Evolutionary conservation across 768 basidiomycete species (phyloP), one percentile per base, ranked within the genome.

Genomic region (Rickenella mellea): DNA sequence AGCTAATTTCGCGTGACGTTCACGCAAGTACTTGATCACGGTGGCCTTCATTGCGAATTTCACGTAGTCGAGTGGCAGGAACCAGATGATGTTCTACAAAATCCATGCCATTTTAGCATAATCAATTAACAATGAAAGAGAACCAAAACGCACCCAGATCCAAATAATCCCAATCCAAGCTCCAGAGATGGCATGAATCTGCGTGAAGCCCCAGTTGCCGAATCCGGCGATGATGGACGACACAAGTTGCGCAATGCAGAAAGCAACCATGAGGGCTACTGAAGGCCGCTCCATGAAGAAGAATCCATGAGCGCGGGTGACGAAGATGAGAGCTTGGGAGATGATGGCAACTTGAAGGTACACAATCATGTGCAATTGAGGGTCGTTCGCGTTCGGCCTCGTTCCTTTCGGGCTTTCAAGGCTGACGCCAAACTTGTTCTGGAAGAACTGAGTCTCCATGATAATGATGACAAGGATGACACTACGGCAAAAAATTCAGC

Each of bases 261-360:
- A 98, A 11, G 94, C 94, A 48, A 65, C 65, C 67, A 98, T 70
- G 43, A 98, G 79, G 24, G 94, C 94, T 25, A 70, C 66, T 26
- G 94, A 96, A 5, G 90, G 90, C 41, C 89, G 81, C 62, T 94
- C 90, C 86, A 89, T 88, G 73, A 91, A 94, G 85, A 91, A 93
- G 77, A 88, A 92, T 8, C 83, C 72, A 55, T 93, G 92, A 51
- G 91, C 80, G 67, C 91, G 89, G 29, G 91, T 94, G 62, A 93
- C 78, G 69, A 94, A 94, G 68, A 94, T 96, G 50, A 98, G 72
- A 2, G 94, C 94, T 64, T 98, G 94, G 35, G 94, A 97, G 69
- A 98, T 98, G 65, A 97, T 93, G 47, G 94, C 94, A 45, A 98
- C 94, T 68, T 94, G 90, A 52, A 93, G 76, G 73, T 96, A 94